phyloP scores from a whole-genome alignment of 2,329 filamentous ascomycete genomes.

The Colletotrichum musae region DNA sequence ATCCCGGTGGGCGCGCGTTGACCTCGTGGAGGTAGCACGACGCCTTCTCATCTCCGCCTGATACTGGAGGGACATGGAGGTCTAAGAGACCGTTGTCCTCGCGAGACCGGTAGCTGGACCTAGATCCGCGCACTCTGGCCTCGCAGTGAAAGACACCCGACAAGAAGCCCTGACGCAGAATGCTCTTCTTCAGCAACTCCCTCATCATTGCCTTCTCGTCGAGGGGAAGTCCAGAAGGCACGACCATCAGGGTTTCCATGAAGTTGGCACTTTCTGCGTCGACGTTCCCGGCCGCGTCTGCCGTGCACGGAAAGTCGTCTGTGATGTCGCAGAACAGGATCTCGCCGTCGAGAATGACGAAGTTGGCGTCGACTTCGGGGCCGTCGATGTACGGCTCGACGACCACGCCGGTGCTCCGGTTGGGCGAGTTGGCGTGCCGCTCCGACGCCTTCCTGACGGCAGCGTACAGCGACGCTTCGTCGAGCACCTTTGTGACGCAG shows the following conservation, averaged over 20 bases:
- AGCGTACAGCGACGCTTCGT: conserved; percentile 45
- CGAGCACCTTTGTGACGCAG: conserved; percentile 50
- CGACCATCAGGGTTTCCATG: conserved; percentile 22
- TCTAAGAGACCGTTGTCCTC: conserved; percentile 41
- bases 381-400: conserved; percentile 57
- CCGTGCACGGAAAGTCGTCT: conserved; percentile 54
- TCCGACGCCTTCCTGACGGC: conserved; percentile 43
- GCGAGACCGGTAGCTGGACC: neutral
- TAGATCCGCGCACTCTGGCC: conserved; percentile 8
- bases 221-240: neutral
- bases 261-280: neutral
- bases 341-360: conserved; percentile 55
- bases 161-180: conserved; percentile 1
- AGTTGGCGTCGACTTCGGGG: conserved; percentile 59
- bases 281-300: neutral
- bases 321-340: conserved; percentile 56
- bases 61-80: conserved; percentile 12
- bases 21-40: conserved; percentile 48
- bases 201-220: conserved; percentile 11
- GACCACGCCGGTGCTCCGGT: conserved; percentile 48
- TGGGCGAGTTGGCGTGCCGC: conserved; percentile 41
- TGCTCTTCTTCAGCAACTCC: neutral
- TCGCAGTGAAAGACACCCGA: conserved; percentile 22
- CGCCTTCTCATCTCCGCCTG: neutral
- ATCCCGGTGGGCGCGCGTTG: conserved; percentile 49